A percentile compares a stretch with the other conserved stretches of the same genome.
Evolutionary conservation across 169 alveolate species (phyloP).

Genomic region (Neospora caninum): DNA sequence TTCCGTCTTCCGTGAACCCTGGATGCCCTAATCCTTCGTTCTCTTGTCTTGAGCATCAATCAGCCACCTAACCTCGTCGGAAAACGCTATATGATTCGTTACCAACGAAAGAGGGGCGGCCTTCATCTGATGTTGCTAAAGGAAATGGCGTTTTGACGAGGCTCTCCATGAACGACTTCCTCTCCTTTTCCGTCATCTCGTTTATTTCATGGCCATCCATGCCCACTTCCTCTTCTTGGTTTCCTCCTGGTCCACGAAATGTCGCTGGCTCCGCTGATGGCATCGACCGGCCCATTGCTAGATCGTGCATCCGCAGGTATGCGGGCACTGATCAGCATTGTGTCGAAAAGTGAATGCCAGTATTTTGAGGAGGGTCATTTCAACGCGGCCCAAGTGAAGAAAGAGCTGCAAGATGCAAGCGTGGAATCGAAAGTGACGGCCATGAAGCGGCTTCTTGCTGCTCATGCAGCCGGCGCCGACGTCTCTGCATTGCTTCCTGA

Average conservation of each 20-base stretch:
- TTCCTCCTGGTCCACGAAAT: not conserved
- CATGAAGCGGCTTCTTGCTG: conserved; percentile 80
- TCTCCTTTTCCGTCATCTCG: too few relatives aligned
- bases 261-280: not conserved
- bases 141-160: too few relatives aligned
- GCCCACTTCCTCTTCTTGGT: not conserved
- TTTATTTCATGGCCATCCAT: too few relatives aligned
- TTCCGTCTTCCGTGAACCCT: too few relatives aligned
- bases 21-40: too few relatives aligned
- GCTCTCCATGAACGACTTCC: too few relatives aligned
- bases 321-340: conserved; percentile 64
- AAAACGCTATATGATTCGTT: too few relatives aligned
- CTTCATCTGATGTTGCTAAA: too few relatives aligned
- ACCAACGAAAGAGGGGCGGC: too few relatives aligned
- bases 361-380: conserved; percentile 69
- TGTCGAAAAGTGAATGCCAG: conserved; percentile 66
- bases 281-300: conserved; percentile 64
- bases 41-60: too few relatives aligned
- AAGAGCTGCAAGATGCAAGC: conserved; percentile 63
- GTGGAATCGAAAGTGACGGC: conserved; percentile 79
- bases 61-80: too few relatives aligned
- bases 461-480: conserved; percentile 74
- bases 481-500: conserved; percentile 81
- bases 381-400: conserved; percentile 49
- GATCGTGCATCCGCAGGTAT: conserved; percentile 74